Conservation (phyloP, 495 filamentous ascomycete genomes). For the Aspergillus leporis region DNA sequence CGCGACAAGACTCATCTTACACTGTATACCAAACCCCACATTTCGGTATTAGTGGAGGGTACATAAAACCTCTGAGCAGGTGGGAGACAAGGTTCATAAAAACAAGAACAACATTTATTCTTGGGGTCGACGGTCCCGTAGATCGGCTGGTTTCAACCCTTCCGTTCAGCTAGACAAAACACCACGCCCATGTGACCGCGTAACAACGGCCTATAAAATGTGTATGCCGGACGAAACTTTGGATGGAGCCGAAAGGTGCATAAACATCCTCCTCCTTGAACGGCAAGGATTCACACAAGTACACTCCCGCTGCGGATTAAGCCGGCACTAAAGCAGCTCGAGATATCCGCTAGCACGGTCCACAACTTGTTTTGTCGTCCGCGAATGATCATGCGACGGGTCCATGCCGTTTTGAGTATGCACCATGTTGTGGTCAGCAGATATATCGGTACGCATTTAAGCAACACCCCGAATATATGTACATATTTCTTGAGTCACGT, state of each 20-base stretch:
- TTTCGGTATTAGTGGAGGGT: no score
- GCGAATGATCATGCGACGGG: not conserved
- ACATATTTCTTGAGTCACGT: not conserved
- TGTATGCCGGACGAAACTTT: not conserved
- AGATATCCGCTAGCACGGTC: slow-evolving; percentile 2
- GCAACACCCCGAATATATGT: not conserved
- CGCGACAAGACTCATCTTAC: no score
- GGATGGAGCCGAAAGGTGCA: not conserved
- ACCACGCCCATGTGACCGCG: not conserved
- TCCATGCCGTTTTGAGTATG: not conserved
- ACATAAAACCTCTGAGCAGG: no score
- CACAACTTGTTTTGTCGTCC: slow-evolving; percentile 2
- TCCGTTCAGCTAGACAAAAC: not conserved
- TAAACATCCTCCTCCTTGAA: not conserved
- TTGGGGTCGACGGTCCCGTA: not conserved
- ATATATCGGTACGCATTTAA: not conserved
- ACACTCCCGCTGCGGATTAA: slow-evolving; percentile 15
- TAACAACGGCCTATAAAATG: not conserved
- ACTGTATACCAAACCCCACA: no score
- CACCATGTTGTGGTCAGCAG: not conserved
- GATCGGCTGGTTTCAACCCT: not conserved
- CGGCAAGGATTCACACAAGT: not conserved
- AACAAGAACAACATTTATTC: not conserved
- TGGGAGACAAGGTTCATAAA: not conserved
- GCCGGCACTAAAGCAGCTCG: slow-evolving; percentile 14